phyloP scores from a whole-genome alignment of 768 basidiomycete species.

The Boletales sp. region DNA sequence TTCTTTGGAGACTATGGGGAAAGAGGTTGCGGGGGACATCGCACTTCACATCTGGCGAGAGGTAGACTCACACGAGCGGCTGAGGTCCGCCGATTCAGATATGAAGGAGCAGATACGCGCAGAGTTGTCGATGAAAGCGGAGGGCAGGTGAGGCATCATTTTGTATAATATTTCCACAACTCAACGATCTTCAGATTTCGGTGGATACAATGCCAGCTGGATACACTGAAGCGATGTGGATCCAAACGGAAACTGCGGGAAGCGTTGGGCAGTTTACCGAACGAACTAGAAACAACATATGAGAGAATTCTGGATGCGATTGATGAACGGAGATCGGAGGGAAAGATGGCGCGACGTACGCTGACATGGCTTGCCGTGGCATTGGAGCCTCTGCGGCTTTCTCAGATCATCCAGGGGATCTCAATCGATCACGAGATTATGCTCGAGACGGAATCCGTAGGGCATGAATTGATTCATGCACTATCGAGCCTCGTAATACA shows the following conservation, averaged over 20 bases:
- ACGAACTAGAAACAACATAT: not conserved
- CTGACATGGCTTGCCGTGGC: not conserved
- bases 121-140: not conserved
- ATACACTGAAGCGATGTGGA: not conserved
- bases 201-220: slow-evolving; percentile 5
- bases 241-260: not conserved
- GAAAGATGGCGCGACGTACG: not conserved
- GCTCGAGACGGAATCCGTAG: not conserved
- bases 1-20: not conserved
- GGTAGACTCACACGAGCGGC: not conserved
- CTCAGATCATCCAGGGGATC: not conserved
- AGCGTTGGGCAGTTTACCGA: not conserved
- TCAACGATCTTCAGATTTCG: not conserved
- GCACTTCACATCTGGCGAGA: not conserved
- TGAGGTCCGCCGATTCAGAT: not conserved
- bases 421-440: not conserved
- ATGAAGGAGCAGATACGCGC: not conserved
- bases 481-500: slow-evolving; percentile 1
- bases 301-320: slow-evolving; percentile 1
- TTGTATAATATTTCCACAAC: not conserved
- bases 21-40: not conserved
- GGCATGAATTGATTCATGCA: not conserved
- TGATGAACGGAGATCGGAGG: not conserved
- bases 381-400: not conserved
- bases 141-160: not conserved